phyloP scores from a whole-genome alignment of 192 early-diverging fungal genomes.

The Entomortierella chlamydospora region DNA sequence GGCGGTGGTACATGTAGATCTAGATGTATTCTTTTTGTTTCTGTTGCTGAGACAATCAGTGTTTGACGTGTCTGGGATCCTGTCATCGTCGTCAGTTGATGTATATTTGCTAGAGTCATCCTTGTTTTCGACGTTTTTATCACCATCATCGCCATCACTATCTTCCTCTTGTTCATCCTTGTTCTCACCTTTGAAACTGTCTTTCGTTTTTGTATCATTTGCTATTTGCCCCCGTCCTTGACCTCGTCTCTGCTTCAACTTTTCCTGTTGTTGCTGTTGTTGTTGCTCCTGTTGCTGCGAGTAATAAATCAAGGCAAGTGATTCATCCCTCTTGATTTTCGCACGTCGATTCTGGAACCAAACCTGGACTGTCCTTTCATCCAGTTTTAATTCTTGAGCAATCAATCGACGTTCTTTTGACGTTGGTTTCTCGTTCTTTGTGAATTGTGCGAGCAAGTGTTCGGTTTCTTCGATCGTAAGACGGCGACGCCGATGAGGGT shows the following conservation, averaged over 20 bases:
- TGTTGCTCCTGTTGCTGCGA: not conserved
- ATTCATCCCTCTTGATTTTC: slow-evolving; percentile 79
- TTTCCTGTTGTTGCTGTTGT: not conserved
- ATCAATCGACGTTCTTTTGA: slow-evolving; percentile 70
- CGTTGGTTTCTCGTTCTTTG: slow-evolving; percentile 72
- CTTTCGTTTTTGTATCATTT: no score
- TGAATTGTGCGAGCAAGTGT: slow-evolving; percentile 67
- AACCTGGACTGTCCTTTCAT: slow-evolving; percentile 79
- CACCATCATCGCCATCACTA: not conserved
- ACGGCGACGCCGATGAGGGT: slow-evolving; percentile 73
- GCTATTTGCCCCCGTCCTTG: no score
- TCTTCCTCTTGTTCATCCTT: not conserved
- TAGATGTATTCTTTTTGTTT: not conserved
- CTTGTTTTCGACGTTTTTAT: not conserved
- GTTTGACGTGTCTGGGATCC: not conserved
- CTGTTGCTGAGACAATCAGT: not conserved
- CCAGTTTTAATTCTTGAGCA: slow-evolving; percentile 74
- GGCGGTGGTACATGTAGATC: not conserved
- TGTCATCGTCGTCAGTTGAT: not conserved
- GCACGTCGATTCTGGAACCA: slow-evolving; percentile 94
- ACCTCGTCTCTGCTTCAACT: not conserved
- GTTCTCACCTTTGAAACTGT: not conserved
- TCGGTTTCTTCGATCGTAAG: slow-evolving; percentile 76
- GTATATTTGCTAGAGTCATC: not conserved
- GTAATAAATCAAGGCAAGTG: not conserved